Base-by-base conservation (phyloP, 306 rosid genomes). In the Cicer yamashitae region DNA sequence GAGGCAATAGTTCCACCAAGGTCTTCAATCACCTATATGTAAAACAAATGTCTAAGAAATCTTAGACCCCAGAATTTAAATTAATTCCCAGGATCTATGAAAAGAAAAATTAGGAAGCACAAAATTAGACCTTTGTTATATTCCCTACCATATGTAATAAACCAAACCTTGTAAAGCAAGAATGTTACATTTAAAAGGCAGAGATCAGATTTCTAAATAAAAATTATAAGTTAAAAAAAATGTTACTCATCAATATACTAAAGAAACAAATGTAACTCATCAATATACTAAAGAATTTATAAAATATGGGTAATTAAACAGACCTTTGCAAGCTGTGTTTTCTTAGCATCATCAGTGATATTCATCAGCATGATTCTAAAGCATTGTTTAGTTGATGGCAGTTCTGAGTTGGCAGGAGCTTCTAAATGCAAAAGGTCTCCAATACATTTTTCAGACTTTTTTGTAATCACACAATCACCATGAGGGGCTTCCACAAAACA, bases 311-410 rank as follows among this genome's bases (percentile, higher is more conserved):
- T 65, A 73, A 54, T 56, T 66, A 72, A 48, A 34, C 79, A n/a
- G 79, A 91, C 98, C 97, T 87, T 93, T 74, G 77, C 67, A 47
- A 93, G 92, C 75, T 80, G 89, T 70, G 79, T 74, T 82, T 74
- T 89, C 86, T 93, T 93, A 51, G 80, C 74, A 52, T 83, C 92
- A 70, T 91, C 97, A 57, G 91, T 88, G 76, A 93, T 93, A 79
- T 93, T 86, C 98, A 93, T 93, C 84, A 93, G 83, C 96, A 93
- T 83, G 74, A 93, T 86, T 78, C 87, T 88, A 71, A 79, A 86
- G 62, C 84, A 74, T 30, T 80, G 85, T 73, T 81, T 80, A 57
- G 75, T 72, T 46, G 87, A 78, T 71, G 64, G 84, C 10, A 72
- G 37, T 41, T 84, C 91, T 77, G 76, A 71, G 81, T 50, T 41